Base-by-base conservation (phyloP, 768 basidiomycete genomes). In the Ephemerocybe angulata region DNA sequence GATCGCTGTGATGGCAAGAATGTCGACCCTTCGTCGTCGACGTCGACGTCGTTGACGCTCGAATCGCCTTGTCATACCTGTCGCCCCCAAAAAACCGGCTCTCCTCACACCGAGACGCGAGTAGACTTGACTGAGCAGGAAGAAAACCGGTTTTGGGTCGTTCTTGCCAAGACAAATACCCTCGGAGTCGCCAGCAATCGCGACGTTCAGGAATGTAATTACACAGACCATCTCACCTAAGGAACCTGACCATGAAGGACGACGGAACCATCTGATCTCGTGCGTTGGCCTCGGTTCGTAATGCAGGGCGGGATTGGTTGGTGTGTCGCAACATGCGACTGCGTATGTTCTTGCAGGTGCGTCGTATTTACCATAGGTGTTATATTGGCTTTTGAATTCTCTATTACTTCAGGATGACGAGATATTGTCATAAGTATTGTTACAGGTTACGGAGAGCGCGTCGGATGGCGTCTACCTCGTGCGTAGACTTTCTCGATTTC, bases 291-390 rank as follows among this genome's bases (percentile, higher is more conserved):
- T 10, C 77, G 91, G 37, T 93, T 93, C 66, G 91, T 90, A 0
- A 81, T 76, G 4, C 93, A 91, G 63, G 91, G 91, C 0, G 91
- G 91, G 13, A 90, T 93, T 51, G 91, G 91, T 4, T 86, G 76
- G 60, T 91, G 90, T 59, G 84, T 81, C 1, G 91, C 91, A 3
- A 54, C 77, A 24, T 76, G 79, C 51, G 90, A 94, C 67, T 90
- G 88, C 62, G 80, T 89, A 94, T 94, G 91, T 93, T 94, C 66
- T 69, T 93, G 47, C 85, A 88, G 80, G 90, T 84, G 53, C 47
- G 80, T 72, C 27, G 22, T n/a, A 31, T 8, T 40, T 58, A 27
- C 52, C 4, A 27, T 44, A 48, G 12, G 47, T 50, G 24, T 38
- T 44, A 41, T 27, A 12, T 33, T 10, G n/a, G 50, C 41, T 29